phyloP scores from a whole-genome alignment of 257 asterid species.

The Solanum piurae region DNA sequence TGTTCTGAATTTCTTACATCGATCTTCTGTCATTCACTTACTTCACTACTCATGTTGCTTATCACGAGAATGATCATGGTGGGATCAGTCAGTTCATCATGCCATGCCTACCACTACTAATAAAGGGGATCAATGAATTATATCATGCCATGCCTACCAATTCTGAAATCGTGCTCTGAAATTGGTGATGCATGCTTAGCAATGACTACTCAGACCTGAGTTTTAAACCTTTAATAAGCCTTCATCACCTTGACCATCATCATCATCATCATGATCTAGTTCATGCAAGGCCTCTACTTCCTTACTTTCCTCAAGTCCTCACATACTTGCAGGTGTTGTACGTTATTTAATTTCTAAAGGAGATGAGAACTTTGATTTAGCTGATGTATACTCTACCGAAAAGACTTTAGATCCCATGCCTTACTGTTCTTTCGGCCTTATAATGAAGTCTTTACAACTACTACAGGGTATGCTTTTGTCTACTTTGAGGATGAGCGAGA shows the following conservation, averaged over 20 bases:
- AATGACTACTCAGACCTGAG: conserved; percentile 49
- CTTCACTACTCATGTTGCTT: conserved; percentile 46
- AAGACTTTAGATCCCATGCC: not conserved
- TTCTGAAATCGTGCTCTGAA: conserved; percentile 61
- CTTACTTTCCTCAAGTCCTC: conserved; percentile 73
- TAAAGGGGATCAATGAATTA: conserved; percentile 56
- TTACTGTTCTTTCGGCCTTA: conserved; percentile 12
- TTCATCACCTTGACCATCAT: conserved; percentile 8
- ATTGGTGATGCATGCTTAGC: conserved; percentile 84
- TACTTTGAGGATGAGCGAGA: conserved; percentile 91
- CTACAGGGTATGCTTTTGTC: conserved; percentile 82
- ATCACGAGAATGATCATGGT: conserved; percentile 49
- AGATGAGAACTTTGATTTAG: conserved; percentile 36
- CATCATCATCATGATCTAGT: conserved; percentile 37
- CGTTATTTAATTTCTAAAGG: conserved; percentile 25
- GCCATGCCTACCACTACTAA: conserved; percentile 58
- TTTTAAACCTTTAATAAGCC: conserved; percentile 47
- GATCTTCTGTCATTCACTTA: conserved; percentile 37
- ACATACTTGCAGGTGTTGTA: conserved; percentile 89
- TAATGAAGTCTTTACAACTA: conserved; percentile 3
- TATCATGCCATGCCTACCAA: conserved; percentile 70
- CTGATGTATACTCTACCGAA: conserved; percentile 13
- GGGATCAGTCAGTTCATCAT: conserved; percentile 55
- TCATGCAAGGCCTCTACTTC: conserved; percentile 73
- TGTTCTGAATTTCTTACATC: conserved; percentile 48